Base-by-base conservation (phyloP, 108 stramenopile species). In the Bacterosira constricta region DNA sequence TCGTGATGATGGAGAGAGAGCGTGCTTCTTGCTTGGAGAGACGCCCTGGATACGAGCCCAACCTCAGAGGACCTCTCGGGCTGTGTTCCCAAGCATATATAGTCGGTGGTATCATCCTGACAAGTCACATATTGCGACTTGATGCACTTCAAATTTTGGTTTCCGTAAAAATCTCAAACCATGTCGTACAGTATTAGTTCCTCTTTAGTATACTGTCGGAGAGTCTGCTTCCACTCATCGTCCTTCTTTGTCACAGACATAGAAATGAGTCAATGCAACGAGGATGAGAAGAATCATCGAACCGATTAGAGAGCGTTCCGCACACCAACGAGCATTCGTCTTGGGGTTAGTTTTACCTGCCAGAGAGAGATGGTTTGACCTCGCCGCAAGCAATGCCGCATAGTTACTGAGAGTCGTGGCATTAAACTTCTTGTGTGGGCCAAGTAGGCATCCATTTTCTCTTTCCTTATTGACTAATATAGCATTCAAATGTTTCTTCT, bases 81-180 rank as follows among this genome's bases (percentile, higher is more conserved):
- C 39, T 61, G 60, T 45, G 12, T 26, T 13, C 60, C 60, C 38
- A 29, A 11, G 60, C 42, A 45, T 13, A 61, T 23, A 15, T 29
- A 61, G 5, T 61, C 60, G 2, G 60, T 61, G n/a, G 25, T 15
- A 13, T 61, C 60, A 8, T 61, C 60, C n/a, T 42, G 44, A 15
- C 34, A 34, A 17, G 26, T 45, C n/a, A 61, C 39, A 0, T 38
- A 37, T 29, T 13, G 1, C 2, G 60, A 32, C 1, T 27, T 23
- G n/a, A n/a, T n/a, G n/a, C 35, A 35, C 27, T 1, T 29, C 60
- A 13, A 35, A 37, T 27, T 38, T 41, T 2, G 60, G 38, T 37
- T 61, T 61, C 35, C 35, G 21, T 61, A 18, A 27, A 61, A 61
- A 3, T 42, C 15, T 6, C 18, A 25, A 0, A 61, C 60, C 60